Percentiles rank a stretch among this genome's conserved stretches.
These are phyloP conservation scores for Delonix regia DNA, from an alignment of 306 rosid genomes.

Conservation along the genomic window DNA sequence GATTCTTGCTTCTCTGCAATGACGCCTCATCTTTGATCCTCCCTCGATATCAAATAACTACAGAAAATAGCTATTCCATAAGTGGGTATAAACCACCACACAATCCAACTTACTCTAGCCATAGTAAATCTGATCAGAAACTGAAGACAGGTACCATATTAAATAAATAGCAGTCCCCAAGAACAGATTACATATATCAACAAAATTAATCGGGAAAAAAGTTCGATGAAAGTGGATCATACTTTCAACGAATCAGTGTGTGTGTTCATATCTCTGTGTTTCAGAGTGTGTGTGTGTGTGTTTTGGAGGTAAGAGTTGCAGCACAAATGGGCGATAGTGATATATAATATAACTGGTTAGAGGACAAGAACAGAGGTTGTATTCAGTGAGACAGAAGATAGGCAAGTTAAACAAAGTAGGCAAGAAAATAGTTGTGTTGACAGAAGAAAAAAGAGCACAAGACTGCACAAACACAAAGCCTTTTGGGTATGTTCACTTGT, in stretches of 20 bases:
- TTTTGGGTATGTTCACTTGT: conserved; percentile 48
- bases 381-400: too few relatives aligned
- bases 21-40: neutral
- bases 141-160: neutral
- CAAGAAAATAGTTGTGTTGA: conserved; percentile 15
- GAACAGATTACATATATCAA: neutral
- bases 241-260: neutral
- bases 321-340: neutral
- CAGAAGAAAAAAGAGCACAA: conserved; percentile 63
- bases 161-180: neutral
- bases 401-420: too few relatives aligned
- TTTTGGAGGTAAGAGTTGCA: neutral
- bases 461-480: conserved; percentile 47
- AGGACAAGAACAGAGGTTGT: neutral
- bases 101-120: neutral
- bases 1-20: neutral
- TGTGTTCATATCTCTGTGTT: too few relatives aligned
- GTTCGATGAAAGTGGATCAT: neutral
- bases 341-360: neutral
- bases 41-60: neutral
- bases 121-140: too few relatives aligned
- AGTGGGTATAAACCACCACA: neutral
- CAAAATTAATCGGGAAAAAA: neutral
- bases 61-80: too few relatives aligned
- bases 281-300: neutral